Percentiles rank a stretch among this genome's conserved stretches.
These are phyloP conservation scores for Leucaena leucocephala DNA, from an alignment of 306 rosid genomes.

Conservation along the genomic window DNA sequence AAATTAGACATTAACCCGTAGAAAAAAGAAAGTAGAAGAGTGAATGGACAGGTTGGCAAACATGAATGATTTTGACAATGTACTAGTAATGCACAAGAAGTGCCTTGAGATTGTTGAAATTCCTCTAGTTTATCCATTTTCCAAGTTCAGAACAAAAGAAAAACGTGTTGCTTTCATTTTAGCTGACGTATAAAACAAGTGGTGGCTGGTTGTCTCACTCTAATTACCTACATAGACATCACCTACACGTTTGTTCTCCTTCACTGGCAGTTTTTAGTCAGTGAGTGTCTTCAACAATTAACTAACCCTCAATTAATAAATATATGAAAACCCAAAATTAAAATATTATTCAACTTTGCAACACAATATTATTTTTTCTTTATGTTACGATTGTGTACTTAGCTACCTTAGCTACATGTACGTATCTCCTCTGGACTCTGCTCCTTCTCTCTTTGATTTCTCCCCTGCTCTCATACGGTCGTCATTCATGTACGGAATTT, in stretches of 20 bases:
- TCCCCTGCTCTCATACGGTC: neutral
- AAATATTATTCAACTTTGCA: neutral
- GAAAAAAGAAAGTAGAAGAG: neutral
- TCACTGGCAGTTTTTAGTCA: neutral
- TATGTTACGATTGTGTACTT: neutral
- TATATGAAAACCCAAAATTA: neutral
- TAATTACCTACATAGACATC: neutral
- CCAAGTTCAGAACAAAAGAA: neutral
- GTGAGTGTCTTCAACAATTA: neutral
- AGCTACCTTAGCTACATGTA: too few relatives aligned
- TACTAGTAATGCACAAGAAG: neutral
- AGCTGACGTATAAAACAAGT: slow-evolving; percentile 5
- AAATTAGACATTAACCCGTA: too few relatives aligned
- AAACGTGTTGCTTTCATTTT: neutral
- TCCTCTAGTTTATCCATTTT: neutral
- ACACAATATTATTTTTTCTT: neutral
- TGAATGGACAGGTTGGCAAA: neutral
- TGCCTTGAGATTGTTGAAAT: neutral
- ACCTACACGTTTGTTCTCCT: neutral
- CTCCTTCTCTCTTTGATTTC: neutral
- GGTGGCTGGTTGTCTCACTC: neutral
- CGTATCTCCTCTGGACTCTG: too few relatives aligned
- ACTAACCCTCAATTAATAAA: neutral
- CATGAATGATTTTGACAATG: neutral
- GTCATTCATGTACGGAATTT: neutral